Percentiles rank a stretch among this genome's conserved stretches.
Evolutionary conservation across 2,329 filamentous ascomycete genomes (phyloP).

Genomic region (Hypoxylon sp.): DNA sequence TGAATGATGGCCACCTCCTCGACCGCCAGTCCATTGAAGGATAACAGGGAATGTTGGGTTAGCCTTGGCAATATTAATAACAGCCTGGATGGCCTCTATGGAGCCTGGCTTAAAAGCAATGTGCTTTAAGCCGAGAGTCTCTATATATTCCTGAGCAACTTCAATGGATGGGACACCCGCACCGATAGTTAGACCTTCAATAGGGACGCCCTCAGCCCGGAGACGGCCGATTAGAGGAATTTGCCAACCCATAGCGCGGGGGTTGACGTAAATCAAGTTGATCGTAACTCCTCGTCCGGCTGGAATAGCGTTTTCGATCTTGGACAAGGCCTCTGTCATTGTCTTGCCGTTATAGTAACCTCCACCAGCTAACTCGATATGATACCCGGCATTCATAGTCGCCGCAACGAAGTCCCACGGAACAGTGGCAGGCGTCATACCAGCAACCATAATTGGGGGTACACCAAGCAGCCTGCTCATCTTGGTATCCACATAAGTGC

Average conservation of each 20-base stretch:
- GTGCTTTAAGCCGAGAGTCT: conserved; percentile 92
- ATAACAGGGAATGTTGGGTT: conserved; percentile 94
- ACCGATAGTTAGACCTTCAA: conserved; percentile 92
- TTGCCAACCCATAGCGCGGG: conserved; percentile 91
- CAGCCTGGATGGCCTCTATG: conserved; percentile 86
- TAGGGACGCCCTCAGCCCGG: conserved; percentile 86
- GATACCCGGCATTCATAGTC: conserved; percentile 95
- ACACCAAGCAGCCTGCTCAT: conserved; percentile 90
- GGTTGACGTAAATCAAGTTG: conserved; percentile 93
- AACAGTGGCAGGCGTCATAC: conserved; percentile 93
- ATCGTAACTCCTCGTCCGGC: conserved; percentile 89
- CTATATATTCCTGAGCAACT: conserved; percentile 92
- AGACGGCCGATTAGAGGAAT: conserved; percentile 86
- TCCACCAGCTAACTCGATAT: conserved; percentile 90
- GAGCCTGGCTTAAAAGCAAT: conserved; percentile 96
- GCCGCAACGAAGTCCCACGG: conserved; percentile 93
- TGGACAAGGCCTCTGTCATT: conserved; percentile 85
- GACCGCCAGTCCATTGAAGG: conserved; percentile 94
- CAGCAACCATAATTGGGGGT: conserved; percentile 89
- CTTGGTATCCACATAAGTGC: conserved; percentile 96
- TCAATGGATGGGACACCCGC: conserved; percentile 95
- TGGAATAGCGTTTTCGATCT: conserved; percentile 88
- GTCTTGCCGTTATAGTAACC: conserved; percentile 87
- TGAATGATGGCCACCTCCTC: conserved; percentile 94
- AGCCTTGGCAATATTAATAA: conserved; percentile 94